phyloP scores from a whole-genome alignment of 225 moss, liverwort and hornwort genomes.

The Lunularia cruciata region DNA sequence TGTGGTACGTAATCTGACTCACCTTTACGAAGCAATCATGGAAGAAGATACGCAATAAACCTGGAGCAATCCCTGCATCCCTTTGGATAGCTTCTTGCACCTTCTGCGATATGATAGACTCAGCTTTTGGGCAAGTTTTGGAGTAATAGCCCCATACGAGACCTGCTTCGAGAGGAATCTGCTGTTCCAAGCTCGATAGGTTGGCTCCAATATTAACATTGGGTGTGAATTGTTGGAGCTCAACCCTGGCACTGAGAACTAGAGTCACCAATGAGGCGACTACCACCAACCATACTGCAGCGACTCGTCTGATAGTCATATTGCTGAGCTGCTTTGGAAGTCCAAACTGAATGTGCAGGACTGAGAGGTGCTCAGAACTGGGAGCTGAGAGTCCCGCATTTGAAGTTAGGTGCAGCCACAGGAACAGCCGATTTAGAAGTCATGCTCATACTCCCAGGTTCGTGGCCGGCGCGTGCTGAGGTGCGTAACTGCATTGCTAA shows the following conservation, averaged over 20 bases:
- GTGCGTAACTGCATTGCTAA: no score
- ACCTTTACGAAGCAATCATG: constrained; percentile 41
- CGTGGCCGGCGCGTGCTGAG: no score
- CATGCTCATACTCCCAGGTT: no score
- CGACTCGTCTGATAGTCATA: background rate
- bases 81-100: constrained; percentile 1
- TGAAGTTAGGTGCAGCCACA: no score
- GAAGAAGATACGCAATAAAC: constrained; percentile 35
- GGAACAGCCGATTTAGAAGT: no score
- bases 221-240: constrained; percentile 1
- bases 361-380: no score
- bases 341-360: no score
- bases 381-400: no score
- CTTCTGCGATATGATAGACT: background rate
- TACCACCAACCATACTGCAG: background rate
- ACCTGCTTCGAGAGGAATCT: constrained; percentile 12
- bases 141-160: constrained; percentile 22
- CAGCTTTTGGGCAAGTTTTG: constrained; percentile 16
- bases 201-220: constrained; percentile 8
- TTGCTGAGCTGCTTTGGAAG: constrained; percentile 2
- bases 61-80: constrained; percentile 23
- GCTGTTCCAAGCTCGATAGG: constrained; percentile 18
- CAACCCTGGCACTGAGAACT: background rate
- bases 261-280: background rate
- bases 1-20: no score